These are phyloP conservation scores for Suhomyces chickasaworum DNA, from an alignment of 1,139 yeast species.

Conservation along the genomic window DNA sequence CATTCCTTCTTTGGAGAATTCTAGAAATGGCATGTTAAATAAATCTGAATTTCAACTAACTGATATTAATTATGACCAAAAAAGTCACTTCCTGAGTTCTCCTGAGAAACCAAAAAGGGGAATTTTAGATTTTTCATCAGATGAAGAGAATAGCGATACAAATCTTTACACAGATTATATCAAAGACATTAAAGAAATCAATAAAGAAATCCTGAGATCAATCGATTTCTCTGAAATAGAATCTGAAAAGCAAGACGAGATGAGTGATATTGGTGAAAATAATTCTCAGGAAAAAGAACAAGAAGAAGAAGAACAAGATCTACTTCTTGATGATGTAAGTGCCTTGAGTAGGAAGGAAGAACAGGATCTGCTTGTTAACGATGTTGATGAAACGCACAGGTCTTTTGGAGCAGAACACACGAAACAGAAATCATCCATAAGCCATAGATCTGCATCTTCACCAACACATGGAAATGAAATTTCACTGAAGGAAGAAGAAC, in stretches of 20 bases:
- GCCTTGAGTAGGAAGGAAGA: not conserved
- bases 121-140: conserved; percentile 9
- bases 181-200: conserved; percentile 22
- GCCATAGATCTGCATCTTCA: not conserved
- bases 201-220: conserved; percentile 20
- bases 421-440: not conserved
- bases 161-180: conserved; percentile 21
- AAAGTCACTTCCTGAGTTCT: not conserved
- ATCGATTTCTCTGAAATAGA: conserved; percentile 13
- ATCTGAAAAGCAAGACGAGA: not conserved
- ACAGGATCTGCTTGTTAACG: too few relatives aligned
- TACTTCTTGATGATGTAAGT: not conserved
- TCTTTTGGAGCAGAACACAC: too few relatives aligned
- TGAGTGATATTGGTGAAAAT: not conserved
- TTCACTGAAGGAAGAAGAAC: not conserved
- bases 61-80: too few relatives aligned
- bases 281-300: too few relatives aligned
- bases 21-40: not conserved
- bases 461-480: not conserved
- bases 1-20: not conserved
- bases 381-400: too few relatives aligned
- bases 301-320: not conserved
- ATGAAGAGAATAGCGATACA: conserved; percentile 9
- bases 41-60: not conserved
- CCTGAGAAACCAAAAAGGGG: conserved; percentile 2